Percentiles rank a stretch among this genome's conserved stretches.
Evolutionary conservation across 306 rosid genomes (phyloP).

Genomic region (Alnus rubra): DNA sequence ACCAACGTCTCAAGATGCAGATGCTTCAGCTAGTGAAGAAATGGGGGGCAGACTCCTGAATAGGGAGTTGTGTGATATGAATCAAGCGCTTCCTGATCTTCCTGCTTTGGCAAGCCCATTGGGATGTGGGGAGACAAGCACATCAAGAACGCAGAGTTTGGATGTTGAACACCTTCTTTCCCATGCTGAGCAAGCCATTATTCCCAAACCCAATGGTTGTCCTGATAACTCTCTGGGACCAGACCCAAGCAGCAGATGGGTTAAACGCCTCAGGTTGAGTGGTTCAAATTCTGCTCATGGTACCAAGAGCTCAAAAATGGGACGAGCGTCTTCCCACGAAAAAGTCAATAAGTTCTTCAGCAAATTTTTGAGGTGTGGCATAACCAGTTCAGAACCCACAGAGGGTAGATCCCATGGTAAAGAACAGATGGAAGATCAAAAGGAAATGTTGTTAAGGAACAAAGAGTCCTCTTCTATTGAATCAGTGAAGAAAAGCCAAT

Average conservation of each 20-base stretch:
- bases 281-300: slow-evolving; percentile 46
- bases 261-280: slow-evolving; percentile 71
- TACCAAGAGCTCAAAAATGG: slow-evolving; percentile 50
- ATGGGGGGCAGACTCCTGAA: slow-evolving; percentile 27
- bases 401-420: slow-evolving; percentile 30
- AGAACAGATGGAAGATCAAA: slow-evolving; percentile 29
- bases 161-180: slow-evolving; percentile 65
- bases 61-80: slow-evolving; percentile 47
- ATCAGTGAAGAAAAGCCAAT: slow-evolving; percentile 35
- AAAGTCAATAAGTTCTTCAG: slow-evolving; percentile 35
- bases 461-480: slow-evolving; percentile 35
- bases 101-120: slow-evolving; percentile 41
- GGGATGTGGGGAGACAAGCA: slow-evolving; percentile 63
- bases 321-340: slow-evolving; percentile 50
- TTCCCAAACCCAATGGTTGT: slow-evolving; percentile 42
- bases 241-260: slow-evolving; percentile 71
- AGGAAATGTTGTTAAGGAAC: slow-evolving; percentile 30
- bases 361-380: slow-evolving; percentile 32
- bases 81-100: slow-evolving; percentile 48
- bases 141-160: slow-evolving; percentile 83
- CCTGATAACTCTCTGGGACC: slow-evolving; percentile 39
- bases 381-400: slow-evolving; percentile 43
- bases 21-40: slow-evolving; percentile 43
- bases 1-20: slow-evolving; percentile 35
- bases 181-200: slow-evolving; percentile 43